Evolutionary conservation across 2,329 filamentous ascomycete species (phyloP), one percentile per base, ranked within the genome.

Genomic region (Aureobasidium sp.): DNA sequence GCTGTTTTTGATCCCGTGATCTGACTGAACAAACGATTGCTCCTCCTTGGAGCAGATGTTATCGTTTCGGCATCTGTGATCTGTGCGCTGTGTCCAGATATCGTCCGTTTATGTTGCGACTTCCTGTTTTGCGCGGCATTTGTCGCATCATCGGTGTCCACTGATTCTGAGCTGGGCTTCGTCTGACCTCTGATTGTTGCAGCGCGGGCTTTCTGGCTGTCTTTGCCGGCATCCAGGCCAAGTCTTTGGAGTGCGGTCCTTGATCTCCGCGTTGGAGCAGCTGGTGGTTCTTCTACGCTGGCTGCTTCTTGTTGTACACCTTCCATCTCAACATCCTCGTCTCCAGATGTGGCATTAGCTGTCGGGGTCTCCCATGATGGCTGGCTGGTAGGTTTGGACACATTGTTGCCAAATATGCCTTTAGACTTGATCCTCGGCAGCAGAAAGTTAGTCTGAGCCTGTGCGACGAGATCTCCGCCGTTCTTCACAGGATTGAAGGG

Each of bases 21-120:
- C 62, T 85, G 82, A 63, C 84, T 85, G 67, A 89, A 72, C 27
- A 79, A 62, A 35, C 77, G 69, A 43, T 75, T 74, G 62, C 77
- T 79, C 61, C 77, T 72, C 45, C 77, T 68, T 33, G 74, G 74
- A 31, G 74, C 74, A 23, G 75, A 72, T n/a, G 75, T 72, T 60
- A 76, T 74, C n/a, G 65, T 58, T 3, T 60, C 61, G 13, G 67
- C 57, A 21, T 64, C 64, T n/a, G 70, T 64, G 33, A 69, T 63
- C 43, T 73, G 73, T n/a, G 73, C 69, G 6, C 79, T 76, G 66
- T 95, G 90, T 4, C 93, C 93, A 42, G 93, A 96, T n/a, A 95
- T 83, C 1, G 91, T 96, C 66, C 93, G 85, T 75, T 96, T 97
- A 71, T 91, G 84, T 8, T 60, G 60, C 15, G 49, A 23, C 64